Evolutionary conservation across 768 basidiomycete species (phyloP).

Genomic region (Lactarius indigo): DNA sequence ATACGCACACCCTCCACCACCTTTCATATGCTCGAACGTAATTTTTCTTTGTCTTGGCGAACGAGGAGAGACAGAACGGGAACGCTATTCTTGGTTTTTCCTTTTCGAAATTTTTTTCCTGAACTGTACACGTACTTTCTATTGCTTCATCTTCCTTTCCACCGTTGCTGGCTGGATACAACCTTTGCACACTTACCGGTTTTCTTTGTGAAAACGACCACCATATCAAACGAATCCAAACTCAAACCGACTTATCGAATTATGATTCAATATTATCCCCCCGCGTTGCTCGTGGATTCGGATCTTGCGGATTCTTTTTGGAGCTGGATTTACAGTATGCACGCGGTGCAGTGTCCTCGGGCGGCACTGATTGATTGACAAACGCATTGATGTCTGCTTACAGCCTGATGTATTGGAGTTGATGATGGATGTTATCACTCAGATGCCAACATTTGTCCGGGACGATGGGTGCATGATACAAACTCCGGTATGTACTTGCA

Average conservation of each 20-base stretch:
- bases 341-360: background rate
- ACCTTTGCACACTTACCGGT: background rate
- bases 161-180: background rate
- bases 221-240: background rate
- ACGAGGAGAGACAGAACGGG: background rate
- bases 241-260: background rate
- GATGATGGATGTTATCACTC: background rate
- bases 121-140: background rate
- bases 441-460: background rate
- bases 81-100: background rate
- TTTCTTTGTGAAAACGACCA: background rate
- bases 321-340: background rate
- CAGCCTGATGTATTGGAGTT: background rate
- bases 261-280: background rate
- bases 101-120: background rate
- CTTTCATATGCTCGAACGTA: background rate
- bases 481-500: background rate
- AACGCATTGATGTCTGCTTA: background rate
- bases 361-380: background rate
- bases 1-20: background rate
- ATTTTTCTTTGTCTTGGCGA: background rate
- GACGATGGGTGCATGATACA: too few relatives aligned
- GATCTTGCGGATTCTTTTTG: background rate
- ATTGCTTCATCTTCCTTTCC: constrained; percentile 4
- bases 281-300: background rate